phyloP scores from a whole-genome alignment of 2,329 filamentous ascomycete genomes.

The Venturiaceae sp. region DNA sequence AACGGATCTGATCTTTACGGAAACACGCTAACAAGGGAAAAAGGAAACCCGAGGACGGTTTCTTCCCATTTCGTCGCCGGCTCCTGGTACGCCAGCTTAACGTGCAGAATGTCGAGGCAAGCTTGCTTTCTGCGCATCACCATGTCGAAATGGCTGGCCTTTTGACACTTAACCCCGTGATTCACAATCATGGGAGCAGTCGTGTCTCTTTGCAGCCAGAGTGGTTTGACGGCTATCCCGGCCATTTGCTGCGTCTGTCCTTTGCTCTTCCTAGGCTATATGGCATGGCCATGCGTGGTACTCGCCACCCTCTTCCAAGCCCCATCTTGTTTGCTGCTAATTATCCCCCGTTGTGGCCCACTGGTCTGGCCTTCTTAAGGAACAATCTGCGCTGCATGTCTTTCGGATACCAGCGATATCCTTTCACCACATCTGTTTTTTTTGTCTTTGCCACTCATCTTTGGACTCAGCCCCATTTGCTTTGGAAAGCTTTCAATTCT shows the following conservation, averaged over 20 bases:
- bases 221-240: not conserved
- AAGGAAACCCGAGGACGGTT: not conserved
- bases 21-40: not conserved
- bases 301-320: not conserved
- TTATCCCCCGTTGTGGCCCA: not conserved
- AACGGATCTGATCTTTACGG: not conserved
- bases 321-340: not conserved
- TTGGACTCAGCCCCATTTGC: not conserved
- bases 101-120: not conserved
- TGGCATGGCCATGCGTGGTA: not conserved
- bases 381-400: constrained; percentile 1
- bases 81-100: not conserved
- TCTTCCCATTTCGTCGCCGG: not conserved
- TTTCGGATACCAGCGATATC: not conserved
- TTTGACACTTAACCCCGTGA: too few relatives aligned
- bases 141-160: not conserved
- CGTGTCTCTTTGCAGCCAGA: too few relatives aligned
- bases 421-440: not conserved
- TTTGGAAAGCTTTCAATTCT: not conserved
- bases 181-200: too few relatives aligned
- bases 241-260: not conserved
- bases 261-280: not conserved
- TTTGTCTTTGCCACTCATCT: not conserved
- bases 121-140: not conserved
- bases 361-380: not conserved